These are phyloP conservation scores for Cordyceps cateniannulata DNA, from an alignment of 2,329 filamentous ascomycete genomes.

Conservation along the genomic window DNA sequence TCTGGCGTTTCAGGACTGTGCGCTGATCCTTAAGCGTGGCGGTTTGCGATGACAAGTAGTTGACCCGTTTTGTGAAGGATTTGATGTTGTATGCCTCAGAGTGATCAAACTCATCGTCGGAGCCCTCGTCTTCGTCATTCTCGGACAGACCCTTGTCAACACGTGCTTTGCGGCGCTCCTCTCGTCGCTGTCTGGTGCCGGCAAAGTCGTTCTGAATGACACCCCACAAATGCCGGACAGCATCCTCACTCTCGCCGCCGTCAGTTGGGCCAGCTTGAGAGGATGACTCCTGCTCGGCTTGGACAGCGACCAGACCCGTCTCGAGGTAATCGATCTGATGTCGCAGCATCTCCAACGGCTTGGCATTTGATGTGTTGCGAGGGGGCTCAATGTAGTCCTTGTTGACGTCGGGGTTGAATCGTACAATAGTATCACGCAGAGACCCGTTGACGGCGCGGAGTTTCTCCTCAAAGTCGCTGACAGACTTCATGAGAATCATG, in stretches of 20 bases:
- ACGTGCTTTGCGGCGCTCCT: conserved; percentile 45
- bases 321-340: conserved; percentile 67
- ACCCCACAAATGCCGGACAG: conserved; percentile 51
- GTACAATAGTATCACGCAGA: conserved; percentile 60
- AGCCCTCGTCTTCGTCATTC: conserved; percentile 50
- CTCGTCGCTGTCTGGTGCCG: conserved; percentile 47
- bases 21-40: conserved; percentile 80
- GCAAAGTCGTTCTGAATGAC: conserved; percentile 46
- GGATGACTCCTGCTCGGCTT: conserved; percentile 46
- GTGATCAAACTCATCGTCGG: conserved; percentile 49
- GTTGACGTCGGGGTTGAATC: conserved; percentile 52
- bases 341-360: conserved; percentile 41
- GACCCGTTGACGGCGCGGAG: conserved; percentile 62
- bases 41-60: conserved; percentile 71
- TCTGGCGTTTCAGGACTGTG: conserved; percentile 79
- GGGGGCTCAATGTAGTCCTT: conserved; percentile 39
- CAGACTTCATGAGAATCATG: conserved; percentile 32
- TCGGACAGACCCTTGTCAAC: conserved; percentile 51
- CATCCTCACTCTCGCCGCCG: conserved; percentile 48
- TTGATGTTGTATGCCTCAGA: conserved; percentile 63
- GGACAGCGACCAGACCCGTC: conserved; percentile 54
- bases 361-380: conserved; percentile 22
- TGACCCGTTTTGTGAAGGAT: conserved; percentile 72
- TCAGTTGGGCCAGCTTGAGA: conserved; percentile 20
- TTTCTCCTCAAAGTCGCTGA: conserved; percentile 57